Evolutionary conservation across 2,329 filamentous ascomycete species (phyloP).

Genomic region (Neopestalotiopsis sp.): DNA sequence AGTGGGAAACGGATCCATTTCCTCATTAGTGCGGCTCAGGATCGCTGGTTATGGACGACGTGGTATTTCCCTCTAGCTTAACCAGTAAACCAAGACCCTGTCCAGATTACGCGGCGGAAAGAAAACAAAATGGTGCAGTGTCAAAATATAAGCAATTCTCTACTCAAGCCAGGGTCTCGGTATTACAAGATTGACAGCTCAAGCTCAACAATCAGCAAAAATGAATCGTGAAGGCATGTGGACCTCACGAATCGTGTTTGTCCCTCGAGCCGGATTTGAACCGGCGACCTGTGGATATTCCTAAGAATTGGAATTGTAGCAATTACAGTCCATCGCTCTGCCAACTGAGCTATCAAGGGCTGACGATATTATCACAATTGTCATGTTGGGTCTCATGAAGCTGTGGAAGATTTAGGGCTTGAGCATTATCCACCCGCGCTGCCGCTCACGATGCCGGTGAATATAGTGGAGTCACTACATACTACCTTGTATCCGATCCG

Average conservation of each 20-base stretch:
- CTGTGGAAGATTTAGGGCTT: neutral
- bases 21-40: too few species aligned
- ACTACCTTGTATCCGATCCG: neutral
- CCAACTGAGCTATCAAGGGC: conserved; percentile 1
- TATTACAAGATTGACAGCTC: too few species aligned
- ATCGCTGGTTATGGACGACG: too few species aligned
- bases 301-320: neutral
- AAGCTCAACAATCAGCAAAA: neutral
- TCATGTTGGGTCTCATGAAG: neutral
- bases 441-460: neutral
- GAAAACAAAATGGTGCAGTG: too few species aligned
- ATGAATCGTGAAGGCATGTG: neutral
- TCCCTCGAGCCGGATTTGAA: conserved; percentile 3
- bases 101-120: too few species aligned
- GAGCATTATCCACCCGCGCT: neutral
- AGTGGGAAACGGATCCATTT: too few species aligned
- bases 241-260: neutral
- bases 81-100: too few species aligned
- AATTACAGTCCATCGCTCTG: conserved; percentile 4
- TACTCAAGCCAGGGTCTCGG: too few species aligned
- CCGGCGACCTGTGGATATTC: conserved; percentile 3
- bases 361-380: neutral
- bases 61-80: too few species aligned
- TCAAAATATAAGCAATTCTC: too few species aligned
- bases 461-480: neutral